A percentile compares a stretch with the other conserved stretches of the same genome.
Conservation (phyloP, 225 moss, liverwort and hornwort species). For the Asterella californica region DNA sequence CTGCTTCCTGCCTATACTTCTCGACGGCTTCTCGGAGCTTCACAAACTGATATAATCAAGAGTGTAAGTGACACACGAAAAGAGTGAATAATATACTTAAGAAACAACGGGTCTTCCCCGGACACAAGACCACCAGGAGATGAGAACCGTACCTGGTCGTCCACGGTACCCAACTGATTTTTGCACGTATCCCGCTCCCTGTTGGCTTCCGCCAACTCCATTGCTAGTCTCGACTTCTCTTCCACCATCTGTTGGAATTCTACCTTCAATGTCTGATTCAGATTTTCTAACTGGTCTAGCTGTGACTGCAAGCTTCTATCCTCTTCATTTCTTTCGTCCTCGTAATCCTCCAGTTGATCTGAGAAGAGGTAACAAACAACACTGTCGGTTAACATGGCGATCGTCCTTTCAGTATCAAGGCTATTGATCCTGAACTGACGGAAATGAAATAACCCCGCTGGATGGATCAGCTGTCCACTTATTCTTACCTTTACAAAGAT, state of each 20-base stretch:
- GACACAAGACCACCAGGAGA: neutral
- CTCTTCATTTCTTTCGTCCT: conserved; percentile 51
- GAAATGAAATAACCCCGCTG: neutral
- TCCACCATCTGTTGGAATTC: conserved; percentile 55
- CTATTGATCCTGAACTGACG: neutral
- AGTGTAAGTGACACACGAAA: neutral
- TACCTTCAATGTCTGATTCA: conserved; percentile 43
- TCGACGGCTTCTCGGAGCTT: conserved; percentile 50
- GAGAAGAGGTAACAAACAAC: neutral
- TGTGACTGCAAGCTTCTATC: conserved; percentile 42
- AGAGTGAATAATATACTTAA: neutral
- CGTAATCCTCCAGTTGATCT: conserved; percentile 52
- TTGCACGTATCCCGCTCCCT: conserved; percentile 35
- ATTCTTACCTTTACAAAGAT: conserved; percentile 45
- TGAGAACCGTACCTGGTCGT: conserved; percentile 36
- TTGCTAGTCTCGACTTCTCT: conserved; percentile 33
- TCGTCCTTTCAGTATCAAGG: neutral
- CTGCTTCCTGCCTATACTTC: conserved; percentile 44
- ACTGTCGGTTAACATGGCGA: neutral
- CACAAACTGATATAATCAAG: conserved; percentile 29
- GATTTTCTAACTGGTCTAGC: conserved; percentile 42
- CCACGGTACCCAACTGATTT: conserved; percentile 36
- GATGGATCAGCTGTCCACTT: neutral
- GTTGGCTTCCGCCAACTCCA: conserved; percentile 42
- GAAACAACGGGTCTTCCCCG: neutral